Conservation (phyloP, 1,139 yeast genomes). For the Yamadazyma blattariae region DNA sequence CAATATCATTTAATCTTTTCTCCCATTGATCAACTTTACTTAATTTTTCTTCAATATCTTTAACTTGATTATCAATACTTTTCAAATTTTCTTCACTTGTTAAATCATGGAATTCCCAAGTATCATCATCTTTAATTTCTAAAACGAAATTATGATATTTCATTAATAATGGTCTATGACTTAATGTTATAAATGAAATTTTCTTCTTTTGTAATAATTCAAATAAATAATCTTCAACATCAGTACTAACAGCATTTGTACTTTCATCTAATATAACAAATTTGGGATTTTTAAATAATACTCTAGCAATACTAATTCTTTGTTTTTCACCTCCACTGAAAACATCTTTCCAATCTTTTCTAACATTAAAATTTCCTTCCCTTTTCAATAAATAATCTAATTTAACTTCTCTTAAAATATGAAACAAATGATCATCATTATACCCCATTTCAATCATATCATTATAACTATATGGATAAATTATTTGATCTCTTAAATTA, state of each 20-base stretch:
- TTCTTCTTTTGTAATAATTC: constrained; percentile 68
- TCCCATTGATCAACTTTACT: constrained; percentile 53
- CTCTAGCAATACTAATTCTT: constrained; percentile 84
- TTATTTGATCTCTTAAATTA: constrained; percentile 81
- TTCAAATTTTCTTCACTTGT: constrained; percentile 60
- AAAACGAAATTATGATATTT: constrained; percentile 79
- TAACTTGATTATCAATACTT: constrained; percentile 65
- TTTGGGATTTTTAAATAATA: constrained; percentile 75
- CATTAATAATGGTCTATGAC: constrained; percentile 82
- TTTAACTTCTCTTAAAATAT: constrained; percentile 71
- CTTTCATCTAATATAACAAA: constrained; percentile 90
- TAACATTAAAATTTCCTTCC: constrained; percentile 59
- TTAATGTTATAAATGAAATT: constrained; percentile 78
- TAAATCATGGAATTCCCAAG: constrained; percentile 46
- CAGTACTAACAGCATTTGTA: constrained; percentile 89
- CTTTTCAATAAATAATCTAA: constrained; percentile 71
- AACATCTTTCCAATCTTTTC: constrained; percentile 85
- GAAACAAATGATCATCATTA: constrained; percentile 67
- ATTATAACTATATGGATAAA: constrained; percentile 76
- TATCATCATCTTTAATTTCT: constrained; percentile 53
- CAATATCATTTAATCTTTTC: constrained; percentile 43
- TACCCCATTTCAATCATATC: constrained; percentile 75
- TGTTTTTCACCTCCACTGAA: constrained; percentile 96
- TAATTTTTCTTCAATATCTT: constrained; percentile 54
- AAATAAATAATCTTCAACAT: constrained; percentile 85